These are phyloP conservation scores for Chiua virens DNA, from an alignment of 768 basidiomycete genomes.

Conservation along the genomic window DNA sequence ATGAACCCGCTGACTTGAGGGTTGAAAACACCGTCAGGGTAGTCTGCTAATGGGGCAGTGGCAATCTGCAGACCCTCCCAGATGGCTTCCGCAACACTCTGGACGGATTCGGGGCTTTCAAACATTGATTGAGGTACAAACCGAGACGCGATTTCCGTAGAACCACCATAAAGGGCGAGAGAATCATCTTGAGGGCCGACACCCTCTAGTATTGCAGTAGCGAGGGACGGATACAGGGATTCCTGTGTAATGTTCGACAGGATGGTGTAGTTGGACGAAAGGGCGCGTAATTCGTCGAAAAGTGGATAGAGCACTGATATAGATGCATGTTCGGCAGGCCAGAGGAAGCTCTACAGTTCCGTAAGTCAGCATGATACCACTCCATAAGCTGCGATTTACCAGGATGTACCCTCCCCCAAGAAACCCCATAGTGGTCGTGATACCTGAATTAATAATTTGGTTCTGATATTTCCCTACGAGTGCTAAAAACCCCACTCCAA, in stretches of 20 bases:
- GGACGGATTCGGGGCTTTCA: conserved; percentile 4
- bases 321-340: conserved; percentile 2
- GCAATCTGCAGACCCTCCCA: conserved; percentile 18
- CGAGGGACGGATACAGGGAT: conserved; percentile 7
- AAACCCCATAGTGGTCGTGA: conserved; percentile 1
- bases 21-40: background rate
- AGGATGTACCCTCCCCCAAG: background rate
- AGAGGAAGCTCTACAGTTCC: conserved; percentile 3
- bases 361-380: background rate
- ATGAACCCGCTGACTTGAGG: background rate
- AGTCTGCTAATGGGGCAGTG: conserved; percentile 4
- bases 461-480: conserved; percentile 20
- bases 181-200: conserved; percentile 7
- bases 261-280: conserved; percentile 11
- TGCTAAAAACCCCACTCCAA: conserved; percentile 10
- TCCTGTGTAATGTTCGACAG: conserved; percentile 9
- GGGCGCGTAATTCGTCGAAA: conserved; percentile 8
- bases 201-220: conserved; percentile 1
- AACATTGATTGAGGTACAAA: conserved; percentile 17
- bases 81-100: conserved; percentile 11
- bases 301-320: conserved; percentile 10
- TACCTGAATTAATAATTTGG: conserved; percentile 5
- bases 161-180: background rate
- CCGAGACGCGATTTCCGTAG: conserved; percentile 9
- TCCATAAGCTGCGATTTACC: background rate